A percentile compares a stretch with the other conserved stretches of the same genome.
These are phyloP conservation scores for Penicillium aurantiogriseum DNA, from an alignment of 2,329 filamentous ascomycete species.

Conservation along the genomic window DNA sequence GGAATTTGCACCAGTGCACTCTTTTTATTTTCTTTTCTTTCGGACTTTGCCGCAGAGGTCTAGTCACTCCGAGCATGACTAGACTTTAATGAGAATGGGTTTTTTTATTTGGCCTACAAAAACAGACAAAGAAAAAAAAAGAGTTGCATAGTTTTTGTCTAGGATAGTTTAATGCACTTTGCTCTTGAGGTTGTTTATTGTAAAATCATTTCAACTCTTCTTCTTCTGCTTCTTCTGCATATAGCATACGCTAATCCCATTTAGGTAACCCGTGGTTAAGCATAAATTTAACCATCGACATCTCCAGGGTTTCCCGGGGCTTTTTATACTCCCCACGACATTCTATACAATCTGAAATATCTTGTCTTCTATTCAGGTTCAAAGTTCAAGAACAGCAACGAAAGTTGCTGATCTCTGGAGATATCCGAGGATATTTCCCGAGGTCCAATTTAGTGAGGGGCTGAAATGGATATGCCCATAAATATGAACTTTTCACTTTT, in stretches of 20 bases:
- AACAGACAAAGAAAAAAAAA: constrained; percentile 13
- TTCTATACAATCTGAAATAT: not conserved
- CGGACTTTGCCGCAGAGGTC: constrained; percentile 7
- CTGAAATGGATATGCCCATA: not conserved
- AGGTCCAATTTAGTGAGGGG: not conserved
- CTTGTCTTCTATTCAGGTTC: not conserved
- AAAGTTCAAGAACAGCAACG: not conserved
- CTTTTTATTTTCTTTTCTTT: constrained; percentile 6
- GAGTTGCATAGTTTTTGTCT: constrained; percentile 5
- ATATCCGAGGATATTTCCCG: not conserved
- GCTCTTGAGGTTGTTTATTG: not conserved
- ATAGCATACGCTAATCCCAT: not conserved
- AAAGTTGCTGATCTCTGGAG: not conserved
- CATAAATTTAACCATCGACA: not conserved
- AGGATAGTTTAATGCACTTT: constrained; percentile 19
- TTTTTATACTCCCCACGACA: not conserved
- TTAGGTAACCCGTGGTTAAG: not conserved
- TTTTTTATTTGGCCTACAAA: constrained; percentile 3
- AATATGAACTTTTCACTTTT: not conserved
- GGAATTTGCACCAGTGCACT: constrained; percentile 20
- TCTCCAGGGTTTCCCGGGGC: not conserved
- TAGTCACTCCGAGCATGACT: constrained; percentile 21
- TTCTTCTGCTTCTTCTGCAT: not conserved
- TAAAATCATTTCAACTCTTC: not conserved
- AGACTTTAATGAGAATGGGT: constrained; percentile 16